Evolutionary conservation across 1,284 basidiomycete species (phyloP).

Genomic region (Schizopora paradoxa): DNA sequence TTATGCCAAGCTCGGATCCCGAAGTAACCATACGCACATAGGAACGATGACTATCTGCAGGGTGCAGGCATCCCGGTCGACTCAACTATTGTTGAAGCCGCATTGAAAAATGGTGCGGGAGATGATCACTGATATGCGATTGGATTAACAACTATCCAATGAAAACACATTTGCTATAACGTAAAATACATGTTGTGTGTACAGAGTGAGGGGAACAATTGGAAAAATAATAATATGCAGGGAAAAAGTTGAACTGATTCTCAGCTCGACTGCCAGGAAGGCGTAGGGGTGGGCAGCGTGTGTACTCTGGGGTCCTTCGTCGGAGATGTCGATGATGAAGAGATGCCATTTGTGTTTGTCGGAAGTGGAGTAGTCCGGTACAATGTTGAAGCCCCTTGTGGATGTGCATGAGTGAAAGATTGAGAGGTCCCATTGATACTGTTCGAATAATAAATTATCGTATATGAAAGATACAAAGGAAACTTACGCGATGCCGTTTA

Average conservation of each 20-base stretch:
- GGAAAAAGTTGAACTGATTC: no score
- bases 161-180: neutral
- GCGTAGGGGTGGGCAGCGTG: no score
- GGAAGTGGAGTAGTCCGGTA: neutral
- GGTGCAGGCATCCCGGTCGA: slow-evolving; percentile 16
- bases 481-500: neutral
- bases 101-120: slow-evolving; percentile 11
- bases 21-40: neutral
- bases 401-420: slow-evolving; percentile 4
- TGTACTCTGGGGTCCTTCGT: neutral
- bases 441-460: slow-evolving; percentile 6
- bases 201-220: neutral
- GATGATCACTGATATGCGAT: neutral
- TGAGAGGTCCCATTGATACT: slow-evolving; percentile 10
- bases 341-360: slow-evolving; percentile 1
- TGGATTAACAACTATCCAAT: neutral
- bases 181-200: neutral
- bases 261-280: no score
- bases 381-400: neutral
- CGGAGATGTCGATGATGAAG: neutral
- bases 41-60: slow-evolving; percentile 18
- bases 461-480: neutral
- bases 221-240: neutral
- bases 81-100: slow-evolving; percentile 16
- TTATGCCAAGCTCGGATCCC: no score